These are phyloP conservation scores for Penicillium sp. DNA, from an alignment of 2,329 filamentous ascomycete genomes.

Conservation along the genomic window DNA sequence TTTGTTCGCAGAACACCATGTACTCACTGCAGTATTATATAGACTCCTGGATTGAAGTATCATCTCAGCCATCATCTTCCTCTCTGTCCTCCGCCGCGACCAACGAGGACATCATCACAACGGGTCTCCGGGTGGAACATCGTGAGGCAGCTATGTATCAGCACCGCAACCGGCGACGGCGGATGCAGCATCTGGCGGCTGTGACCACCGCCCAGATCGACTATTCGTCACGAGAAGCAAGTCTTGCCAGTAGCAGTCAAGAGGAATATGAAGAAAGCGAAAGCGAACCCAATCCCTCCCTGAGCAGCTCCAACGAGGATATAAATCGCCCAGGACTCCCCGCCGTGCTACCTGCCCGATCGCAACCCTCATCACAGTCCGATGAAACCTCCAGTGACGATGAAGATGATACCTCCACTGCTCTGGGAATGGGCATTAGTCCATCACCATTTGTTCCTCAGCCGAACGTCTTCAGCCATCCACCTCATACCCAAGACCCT, in stretches of 20 bases:
- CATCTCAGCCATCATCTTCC: conserved; percentile 88
- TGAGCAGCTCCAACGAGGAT: conserved; percentile 63
- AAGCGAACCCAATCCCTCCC: conserved; percentile 74
- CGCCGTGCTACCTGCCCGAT: conserved; percentile 22
- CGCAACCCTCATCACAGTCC: conserved; percentile 26
- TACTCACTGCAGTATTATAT: conserved; percentile 48
- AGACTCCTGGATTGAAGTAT: conserved; percentile 97
- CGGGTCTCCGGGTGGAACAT: conserved; percentile 72
- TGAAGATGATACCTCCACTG: conserved; percentile 77
- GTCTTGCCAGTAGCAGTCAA: conserved; percentile 67
- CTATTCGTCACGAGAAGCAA: conserved; percentile 46
- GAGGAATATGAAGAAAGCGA: conserved; percentile 95
- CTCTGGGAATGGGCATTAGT: conserved; percentile 65
- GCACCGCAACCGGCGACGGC: conserved; percentile 57
- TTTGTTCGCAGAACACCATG: conserved; percentile 32
- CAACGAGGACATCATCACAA: conserved; percentile 84
- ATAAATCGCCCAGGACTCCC: conserved; percentile 35
- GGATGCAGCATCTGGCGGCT: conserved; percentile 34
- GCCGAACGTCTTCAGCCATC: conserved; percentile 88
- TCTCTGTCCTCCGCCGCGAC: conserved; percentile 74
- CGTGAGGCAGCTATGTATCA: conserved; percentile 51
- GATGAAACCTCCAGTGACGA: conserved; percentile 48
- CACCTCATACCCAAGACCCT: conserved; percentile 56
- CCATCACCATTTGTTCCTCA: conserved; percentile 69
- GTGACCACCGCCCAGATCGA: conserved; percentile 42